Conservation (phyloP, 768 basidiomycete species). For the Termitomyces heimii region DNA sequence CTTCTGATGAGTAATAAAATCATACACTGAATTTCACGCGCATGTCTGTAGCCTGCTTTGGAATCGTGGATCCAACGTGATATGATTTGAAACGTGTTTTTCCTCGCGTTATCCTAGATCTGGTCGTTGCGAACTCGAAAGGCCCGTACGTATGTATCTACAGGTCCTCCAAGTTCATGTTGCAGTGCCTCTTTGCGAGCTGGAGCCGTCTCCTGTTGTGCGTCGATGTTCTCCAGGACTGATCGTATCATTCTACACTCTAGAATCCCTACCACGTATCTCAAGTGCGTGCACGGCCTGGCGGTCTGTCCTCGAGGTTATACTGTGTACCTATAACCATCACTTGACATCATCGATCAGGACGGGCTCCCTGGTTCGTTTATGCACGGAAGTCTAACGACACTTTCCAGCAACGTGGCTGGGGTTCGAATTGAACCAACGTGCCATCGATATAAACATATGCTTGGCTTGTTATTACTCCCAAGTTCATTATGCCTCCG, state of each 20-base stretch:
- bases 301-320: neutral
- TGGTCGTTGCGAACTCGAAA: neutral
- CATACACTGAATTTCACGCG: neutral
- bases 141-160: neutral
- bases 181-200: neutral
- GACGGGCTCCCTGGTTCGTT: neutral
- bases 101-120: neutral
- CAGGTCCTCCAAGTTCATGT: neutral
- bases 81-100: neutral
- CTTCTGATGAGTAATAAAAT: neutral
- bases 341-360: neutral
- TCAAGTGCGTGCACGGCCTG: neutral
- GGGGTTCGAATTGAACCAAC: neutral
- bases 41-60: neutral
- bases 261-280: neutral
- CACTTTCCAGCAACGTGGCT: neutral
- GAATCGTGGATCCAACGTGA: neutral
- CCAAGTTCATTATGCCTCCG: neutral
- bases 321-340: neutral
- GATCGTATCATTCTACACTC: neutral
- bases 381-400: neutral
- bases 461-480: neutral
- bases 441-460: conserved; percentile 1
- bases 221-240: neutral
- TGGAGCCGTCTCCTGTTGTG: too few relatives aligned